Percentiles rank a stretch among this genome's conserved stretches.
Evolutionary conservation across 352 stramenopile genomes (phyloP).

Genomic region (Phytopythium sindhum): DNA sequence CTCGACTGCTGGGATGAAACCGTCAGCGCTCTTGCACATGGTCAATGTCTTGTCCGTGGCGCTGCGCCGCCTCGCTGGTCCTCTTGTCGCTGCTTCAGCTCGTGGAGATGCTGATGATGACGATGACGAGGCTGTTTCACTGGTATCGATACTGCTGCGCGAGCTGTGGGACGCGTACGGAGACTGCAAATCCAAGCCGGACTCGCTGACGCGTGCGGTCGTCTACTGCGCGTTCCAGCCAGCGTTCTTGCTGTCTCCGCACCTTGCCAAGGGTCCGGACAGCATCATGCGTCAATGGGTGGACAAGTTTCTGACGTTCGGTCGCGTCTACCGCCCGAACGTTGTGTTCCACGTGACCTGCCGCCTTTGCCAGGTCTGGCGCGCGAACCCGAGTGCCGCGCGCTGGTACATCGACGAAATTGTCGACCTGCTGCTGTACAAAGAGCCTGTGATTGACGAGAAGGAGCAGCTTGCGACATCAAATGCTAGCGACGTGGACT

Average conservation of each 20-base stretch:
- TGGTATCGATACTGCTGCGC: conserved; percentile 39
- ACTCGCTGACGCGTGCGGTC: conserved; percentile 60
- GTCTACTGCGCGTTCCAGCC: conserved; percentile 74
- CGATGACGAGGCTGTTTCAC: background rate
- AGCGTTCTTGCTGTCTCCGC: conserved; percentile 36
- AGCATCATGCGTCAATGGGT: conserved; percentile 63
- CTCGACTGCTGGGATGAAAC: conserved; percentile 50
- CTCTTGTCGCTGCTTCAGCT: conserved; percentile 19
- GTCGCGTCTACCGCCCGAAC: conserved; percentile 57
- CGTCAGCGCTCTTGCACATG: conserved; percentile 57
- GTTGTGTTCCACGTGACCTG: conserved; percentile 78
- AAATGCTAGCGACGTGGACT: background rate
- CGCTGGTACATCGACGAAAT: conserved; percentile 63
- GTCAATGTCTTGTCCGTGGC: conserved; percentile 58
- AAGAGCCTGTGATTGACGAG: conserved; percentile 70
- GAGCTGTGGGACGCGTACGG: conserved; percentile 70
- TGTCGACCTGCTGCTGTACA: conserved; percentile 67
- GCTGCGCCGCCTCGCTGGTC: conserved; percentile 40
- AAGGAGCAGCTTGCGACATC: conserved; percentile 40
- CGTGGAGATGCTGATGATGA: conserved; percentile 8
- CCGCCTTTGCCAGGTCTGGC: conserved; percentile 64
- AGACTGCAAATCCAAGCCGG: conserved; percentile 65
- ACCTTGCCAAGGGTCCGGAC: conserved; percentile 14
- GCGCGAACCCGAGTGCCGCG: conserved; percentile 40
- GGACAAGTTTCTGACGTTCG: conserved; percentile 46